Percentiles rank a stretch among this genome's conserved stretches.
phyloP scores from a whole-genome alignment of 495 filamentous ascomycete genomes.

The Parmelia sp. region DNA sequence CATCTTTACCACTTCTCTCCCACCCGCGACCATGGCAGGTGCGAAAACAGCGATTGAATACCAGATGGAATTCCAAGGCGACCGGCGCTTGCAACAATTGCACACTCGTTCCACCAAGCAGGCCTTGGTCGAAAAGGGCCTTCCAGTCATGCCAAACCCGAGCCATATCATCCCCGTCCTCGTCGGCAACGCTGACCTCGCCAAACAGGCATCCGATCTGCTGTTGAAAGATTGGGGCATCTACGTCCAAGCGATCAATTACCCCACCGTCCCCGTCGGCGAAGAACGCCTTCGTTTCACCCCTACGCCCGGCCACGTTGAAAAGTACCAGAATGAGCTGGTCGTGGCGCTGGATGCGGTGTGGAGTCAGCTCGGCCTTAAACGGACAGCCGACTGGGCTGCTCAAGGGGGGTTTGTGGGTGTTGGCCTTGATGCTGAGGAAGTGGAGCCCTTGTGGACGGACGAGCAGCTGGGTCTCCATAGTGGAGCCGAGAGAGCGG shows the following conservation, averaged over 20 bases:
- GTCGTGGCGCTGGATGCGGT: slow-evolving; percentile 80
- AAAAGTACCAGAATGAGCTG: slow-evolving; percentile 74
- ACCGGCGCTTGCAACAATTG: slow-evolving; percentile 85
- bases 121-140: slow-evolving; percentile 64
- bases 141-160: slow-evolving; percentile 98
- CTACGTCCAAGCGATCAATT: slow-evolving; percentile 98
- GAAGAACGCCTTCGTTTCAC: slow-evolving; percentile 94
- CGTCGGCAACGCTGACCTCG: slow-evolving; percentile 90
- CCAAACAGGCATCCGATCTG: slow-evolving; percentile 81
- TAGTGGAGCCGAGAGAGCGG: slow-evolving; percentile 23
- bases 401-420: slow-evolving; percentile 86
- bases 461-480: slow-evolving; percentile 73
- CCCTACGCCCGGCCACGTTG: slow-evolving; percentile 85
- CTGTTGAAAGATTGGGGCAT: slow-evolving; percentile 82
- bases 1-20: slow-evolving; percentile 97
- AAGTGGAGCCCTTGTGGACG: slow-evolving; percentile 72
- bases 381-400: slow-evolving; percentile 87
- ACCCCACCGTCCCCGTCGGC: slow-evolving; percentile 92
- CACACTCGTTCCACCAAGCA: slow-evolving; percentile 91
- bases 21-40: slow-evolving; percentile 94
- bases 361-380: slow-evolving; percentile 81
- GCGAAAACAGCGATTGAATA: slow-evolving; percentile 89
- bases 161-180: slow-evolving; percentile 92
- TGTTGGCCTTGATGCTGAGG: slow-evolving; percentile 63
- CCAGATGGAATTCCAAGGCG: slow-evolving; percentile 71